These are phyloP conservation scores for Balansia obtecta DNA, from an alignment of 2,329 filamentous ascomycete species.

Conservation along the genomic window DNA sequence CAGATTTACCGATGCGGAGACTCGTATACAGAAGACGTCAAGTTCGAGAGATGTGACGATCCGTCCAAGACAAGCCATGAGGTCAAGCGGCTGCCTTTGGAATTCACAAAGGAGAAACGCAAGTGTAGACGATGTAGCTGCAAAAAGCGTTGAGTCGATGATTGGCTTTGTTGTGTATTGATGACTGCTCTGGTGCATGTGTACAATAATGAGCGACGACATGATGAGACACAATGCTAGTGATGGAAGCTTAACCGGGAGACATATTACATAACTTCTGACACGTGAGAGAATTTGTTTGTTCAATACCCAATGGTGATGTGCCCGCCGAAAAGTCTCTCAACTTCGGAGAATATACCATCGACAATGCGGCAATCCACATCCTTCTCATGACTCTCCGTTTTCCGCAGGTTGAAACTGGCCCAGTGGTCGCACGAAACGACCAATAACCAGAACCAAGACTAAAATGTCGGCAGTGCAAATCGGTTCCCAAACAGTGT, in stretches of 20 bases:
- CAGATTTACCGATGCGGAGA: slow-evolving; percentile 3
- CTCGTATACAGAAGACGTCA: background rate
- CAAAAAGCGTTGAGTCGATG: background rate
- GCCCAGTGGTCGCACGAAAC: slow-evolving; percentile 7
- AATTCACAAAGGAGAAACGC: background rate
- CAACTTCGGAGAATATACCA: slow-evolving; percentile 7
- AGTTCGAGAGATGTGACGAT: slow-evolving; percentile 1
- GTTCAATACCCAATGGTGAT: slow-evolving; percentile 7
- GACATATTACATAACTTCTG: background rate
- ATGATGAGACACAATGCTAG: slow-evolving; percentile 2
- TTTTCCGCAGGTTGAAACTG: slow-evolving; percentile 3
- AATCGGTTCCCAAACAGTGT: slow-evolving; percentile 3
- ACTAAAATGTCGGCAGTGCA: slow-evolving; percentile 8
- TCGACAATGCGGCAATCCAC: slow-evolving; percentile 7
- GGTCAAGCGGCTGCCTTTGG: slow-evolving; percentile 1
- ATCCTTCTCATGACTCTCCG: slow-evolving; percentile 7
- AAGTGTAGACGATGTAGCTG: slow-evolving; percentile 4
- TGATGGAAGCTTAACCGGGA: background rate
- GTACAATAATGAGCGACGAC: background rate
- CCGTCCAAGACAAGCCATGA: slow-evolving; percentile 1
- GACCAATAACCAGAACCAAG: slow-evolving; percentile 11
- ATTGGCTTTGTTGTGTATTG: background rate
- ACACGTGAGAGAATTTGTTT: background rate
- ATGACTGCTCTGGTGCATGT: background rate
- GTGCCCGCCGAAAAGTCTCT: slow-evolving; percentile 3